Evolutionary conservation across 78 protist genomes (phyloP), one percentile per base, ranked within the genome.

Genomic region (Dictyostelium firmibasis): DNA sequence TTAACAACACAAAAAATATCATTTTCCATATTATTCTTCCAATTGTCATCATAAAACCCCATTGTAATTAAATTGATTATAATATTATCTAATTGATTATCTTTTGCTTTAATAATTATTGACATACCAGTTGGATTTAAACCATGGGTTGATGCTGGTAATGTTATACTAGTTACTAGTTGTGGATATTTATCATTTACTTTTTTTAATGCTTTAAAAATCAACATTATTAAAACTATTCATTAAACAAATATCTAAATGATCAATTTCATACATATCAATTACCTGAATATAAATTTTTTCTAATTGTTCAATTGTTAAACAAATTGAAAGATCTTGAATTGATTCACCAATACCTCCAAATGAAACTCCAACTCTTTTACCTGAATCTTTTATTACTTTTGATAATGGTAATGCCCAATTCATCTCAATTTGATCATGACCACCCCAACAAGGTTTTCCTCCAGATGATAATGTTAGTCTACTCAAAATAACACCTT

Each of bases 361-460:
- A 72, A 72, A 72, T 72, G 79, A 72, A 16, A 72, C 9, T 33
- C 79, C 79, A 33, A 72, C 79, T 33, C 13, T 72, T 33, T 72
- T 72, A 13, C 79, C 79, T 4, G 47, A 29, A 29, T 29, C 44
- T 33, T 33, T 72, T 4, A 72, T 3, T 33, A 38, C 83, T 9
- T 77, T 43, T 41, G 83, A 43, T n/a, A 77, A 77, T 77, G 83
- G 83, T 41, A 77, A 10, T 23, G 62, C 83, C 83, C 83, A 77
- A 77, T 77, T 23, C 11, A 77, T 16, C 16, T 10, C 9, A 43
- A 77, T 77, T 41, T 16, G 20, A 33, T 36, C 47, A 33, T 38
- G 83, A 36, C 47, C 44, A 76, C 53, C 27, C 83, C 83, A 77
- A 77, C 83, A 76, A 1, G 83, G 60, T 11, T 41, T 36, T 36